Evolutionary conservation across 345 rosid species (phyloP), one percentile per base, ranked within the genome.

Genomic region (Ceriops tagal): DNA sequence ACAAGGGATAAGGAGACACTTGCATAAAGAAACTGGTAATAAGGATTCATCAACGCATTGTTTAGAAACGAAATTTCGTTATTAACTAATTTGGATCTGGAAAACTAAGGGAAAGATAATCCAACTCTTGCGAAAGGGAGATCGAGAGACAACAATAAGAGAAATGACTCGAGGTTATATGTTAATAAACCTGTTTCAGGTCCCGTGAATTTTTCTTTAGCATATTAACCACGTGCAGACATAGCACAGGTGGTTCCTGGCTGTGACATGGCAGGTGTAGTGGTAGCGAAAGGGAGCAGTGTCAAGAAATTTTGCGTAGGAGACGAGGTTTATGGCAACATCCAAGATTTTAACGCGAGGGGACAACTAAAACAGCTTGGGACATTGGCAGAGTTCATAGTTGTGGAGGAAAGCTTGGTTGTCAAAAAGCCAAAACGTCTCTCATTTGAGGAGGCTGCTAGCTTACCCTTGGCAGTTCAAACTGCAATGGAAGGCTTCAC

Each of bases 191-290:
- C 15, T 43, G 49, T 43, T 43, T 43, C 15, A 43, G 49, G 49
- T 43, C 49, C 16, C 49, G 13, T 43, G 49, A 43, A 43, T 13
- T 43, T 43, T 43, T 43, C 49, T 43, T 43, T 3, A 3, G 15
- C 49, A 43, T 43, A 13, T 3, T 43, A 15, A 13, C 16, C 3
- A 43, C 3, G 16, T 11, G 47, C 18, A 43, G 47, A 43, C 47
- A 43, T 11, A 11, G 4, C 49, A 69, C 75, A 82, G 85, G 85
- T 76, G 27, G 82, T 79, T 28, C 83, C 85, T n/a, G 83, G 85
- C 35, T 84, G 80, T 55, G 85, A 84, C 82, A 77, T 81, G 83
- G 83, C 85, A 16, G 85, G 87, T 10, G 60, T 77, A 5, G 85
- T 84, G 60, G 79, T 75, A 21, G 80, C 62, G 31, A 79, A 62